Evolutionary conservation across 2,329 filamentous ascomycete species (phyloP).

Genomic region (Calonectria pteridis): DNA sequence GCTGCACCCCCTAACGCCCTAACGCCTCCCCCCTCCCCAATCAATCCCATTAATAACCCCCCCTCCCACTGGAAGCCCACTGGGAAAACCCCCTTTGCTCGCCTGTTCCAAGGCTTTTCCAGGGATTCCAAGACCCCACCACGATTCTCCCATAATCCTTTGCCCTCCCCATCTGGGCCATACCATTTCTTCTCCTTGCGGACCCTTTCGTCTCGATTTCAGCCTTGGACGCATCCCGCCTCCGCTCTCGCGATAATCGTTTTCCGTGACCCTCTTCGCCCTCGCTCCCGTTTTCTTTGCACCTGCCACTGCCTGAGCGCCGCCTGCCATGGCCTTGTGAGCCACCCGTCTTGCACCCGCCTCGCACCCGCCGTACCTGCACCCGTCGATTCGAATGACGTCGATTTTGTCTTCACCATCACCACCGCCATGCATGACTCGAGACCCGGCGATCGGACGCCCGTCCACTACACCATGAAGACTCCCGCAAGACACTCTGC

Average conservation of each 20-base stretch:
- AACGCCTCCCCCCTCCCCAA: slow-evolving; percentile 26
- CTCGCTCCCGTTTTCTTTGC: not conserved
- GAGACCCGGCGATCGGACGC: slow-evolving; percentile 51
- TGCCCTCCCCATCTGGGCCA: slow-evolving; percentile 20
- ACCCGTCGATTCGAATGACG: slow-evolving; percentile 40
- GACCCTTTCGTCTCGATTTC: slow-evolving; percentile 18
- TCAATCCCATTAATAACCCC: slow-evolving; percentile 24
- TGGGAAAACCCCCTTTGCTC: slow-evolving; percentile 33
- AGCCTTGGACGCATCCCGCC: not conserved
- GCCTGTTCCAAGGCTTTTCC: slow-evolving; percentile 41
- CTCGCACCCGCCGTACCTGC: slow-evolving; percentile 28
- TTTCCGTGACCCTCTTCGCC: not conserved
- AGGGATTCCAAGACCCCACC: slow-evolving; percentile 45
- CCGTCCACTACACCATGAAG: slow-evolving; percentile 62
- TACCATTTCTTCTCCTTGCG: slow-evolving; percentile 32
- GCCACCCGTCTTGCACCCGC: slow-evolving; percentile 16
- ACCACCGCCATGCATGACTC: slow-evolving; percentile 48
- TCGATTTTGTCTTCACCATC: slow-evolving; percentile 38
- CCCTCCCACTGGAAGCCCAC: slow-evolving; percentile 28
- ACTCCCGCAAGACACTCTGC: slow-evolving; percentile 54
- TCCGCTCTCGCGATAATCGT: not conserved
- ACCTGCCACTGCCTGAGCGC: not conserved
- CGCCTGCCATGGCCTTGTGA: slow-evolving; percentile 40
- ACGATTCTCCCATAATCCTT: slow-evolving; percentile 36
- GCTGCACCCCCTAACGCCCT: slow-evolving; percentile 19